Evolutionary conservation across 805 yeast genomes (phyloP).

Genomic region (Vanderwaltozyma tropicalis): DNA sequence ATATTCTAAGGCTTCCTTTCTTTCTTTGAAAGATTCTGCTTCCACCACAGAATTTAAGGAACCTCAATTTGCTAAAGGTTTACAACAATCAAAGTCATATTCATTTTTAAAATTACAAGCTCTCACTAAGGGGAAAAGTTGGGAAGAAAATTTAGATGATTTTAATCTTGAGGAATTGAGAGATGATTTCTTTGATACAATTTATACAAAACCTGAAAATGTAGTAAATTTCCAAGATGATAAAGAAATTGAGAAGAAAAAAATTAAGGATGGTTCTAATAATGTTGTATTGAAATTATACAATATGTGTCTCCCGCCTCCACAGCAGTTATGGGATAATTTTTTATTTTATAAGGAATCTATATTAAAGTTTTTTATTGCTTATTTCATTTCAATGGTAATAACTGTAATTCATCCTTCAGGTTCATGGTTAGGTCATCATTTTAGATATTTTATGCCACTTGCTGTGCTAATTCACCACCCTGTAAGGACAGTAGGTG

Average conservation of each 20-base stretch:
- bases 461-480: constrained; percentile 36
- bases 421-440: constrained; percentile 35
- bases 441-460: constrained; percentile 32
- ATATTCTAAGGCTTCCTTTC: neutral
- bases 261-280: neutral
- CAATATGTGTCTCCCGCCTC: constrained; percentile 1
- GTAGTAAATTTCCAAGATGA: constrained; percentile 2
- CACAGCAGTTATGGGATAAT: neutral
- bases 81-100: neutral
- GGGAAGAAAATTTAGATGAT: constrained; percentile 20
- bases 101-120: constrained; percentile 1
- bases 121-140: neutral
- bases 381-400: constrained; percentile 32
- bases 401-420: constrained; percentile 32
- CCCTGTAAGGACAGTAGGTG: constrained; percentile 37
- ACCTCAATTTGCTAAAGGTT: neutral
- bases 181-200: constrained; percentile 41
- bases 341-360: neutral
- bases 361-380: constrained; percentile 29
- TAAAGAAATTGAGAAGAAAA: neutral
- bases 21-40: neutral
- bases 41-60: neutral
- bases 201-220: constrained; percentile 26
- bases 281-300: neutral
- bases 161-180: constrained; percentile 36